Evolutionary conservation across 108 stramenopile genomes (phyloP).

Genomic region (Phaeodactylum tricornutum): DNA sequence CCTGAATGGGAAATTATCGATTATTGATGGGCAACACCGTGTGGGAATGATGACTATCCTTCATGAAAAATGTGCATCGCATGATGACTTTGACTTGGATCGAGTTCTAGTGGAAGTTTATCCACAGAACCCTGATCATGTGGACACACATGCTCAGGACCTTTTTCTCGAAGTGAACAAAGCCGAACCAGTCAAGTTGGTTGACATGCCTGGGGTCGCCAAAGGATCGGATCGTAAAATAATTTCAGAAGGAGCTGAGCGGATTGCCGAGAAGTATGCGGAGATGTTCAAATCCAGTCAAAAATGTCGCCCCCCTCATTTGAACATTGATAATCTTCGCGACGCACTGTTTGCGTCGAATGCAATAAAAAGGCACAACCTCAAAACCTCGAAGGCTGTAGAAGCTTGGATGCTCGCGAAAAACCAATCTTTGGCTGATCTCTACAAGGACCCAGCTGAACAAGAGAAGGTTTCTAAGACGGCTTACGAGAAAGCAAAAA

Average conservation of each 20-base stretch:
- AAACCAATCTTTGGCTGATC: slow-evolving; percentile 29
- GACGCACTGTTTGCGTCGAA: slow-evolving; percentile 73
- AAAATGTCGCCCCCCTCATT: slow-evolving; percentile 69
- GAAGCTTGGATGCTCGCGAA: slow-evolving; percentile 47
- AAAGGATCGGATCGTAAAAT: slow-evolving; percentile 39
- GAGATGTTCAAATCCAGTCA: slow-evolving; percentile 80
- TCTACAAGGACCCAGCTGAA: slow-evolving; percentile 13
- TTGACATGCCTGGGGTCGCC: slow-evolving; percentile 69
- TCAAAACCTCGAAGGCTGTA: slow-evolving; percentile 33
- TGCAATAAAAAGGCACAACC: slow-evolving; percentile 38
- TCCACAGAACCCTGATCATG: slow-evolving; percentile 5
- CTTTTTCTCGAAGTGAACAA: slow-evolving; percentile 85
- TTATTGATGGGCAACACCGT: slow-evolving; percentile 87
- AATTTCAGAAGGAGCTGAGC: slow-evolving; percentile 48
- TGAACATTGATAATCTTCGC: slow-evolving; percentile 79
- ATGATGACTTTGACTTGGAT: slow-evolving; percentile 41
- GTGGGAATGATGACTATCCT: slow-evolving; percentile 75
- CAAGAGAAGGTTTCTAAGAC: slow-evolving; percentile 13
- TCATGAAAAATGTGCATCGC: slow-evolving; percentile 22
- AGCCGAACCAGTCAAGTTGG: slow-evolving; percentile 70
- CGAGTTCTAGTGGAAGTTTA: slow-evolving; percentile 78
- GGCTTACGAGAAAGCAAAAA: slow-evolving; percentile 62
- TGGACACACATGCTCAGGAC: slow-evolving; percentile 31
- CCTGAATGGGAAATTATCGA: slow-evolving; percentile 39
- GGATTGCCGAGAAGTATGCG: slow-evolving; percentile 32